These are phyloP conservation scores for Aspergillus leporis DNA, from an alignment of 495 filamentous ascomycete genomes.

Conservation along the genomic window DNA sequence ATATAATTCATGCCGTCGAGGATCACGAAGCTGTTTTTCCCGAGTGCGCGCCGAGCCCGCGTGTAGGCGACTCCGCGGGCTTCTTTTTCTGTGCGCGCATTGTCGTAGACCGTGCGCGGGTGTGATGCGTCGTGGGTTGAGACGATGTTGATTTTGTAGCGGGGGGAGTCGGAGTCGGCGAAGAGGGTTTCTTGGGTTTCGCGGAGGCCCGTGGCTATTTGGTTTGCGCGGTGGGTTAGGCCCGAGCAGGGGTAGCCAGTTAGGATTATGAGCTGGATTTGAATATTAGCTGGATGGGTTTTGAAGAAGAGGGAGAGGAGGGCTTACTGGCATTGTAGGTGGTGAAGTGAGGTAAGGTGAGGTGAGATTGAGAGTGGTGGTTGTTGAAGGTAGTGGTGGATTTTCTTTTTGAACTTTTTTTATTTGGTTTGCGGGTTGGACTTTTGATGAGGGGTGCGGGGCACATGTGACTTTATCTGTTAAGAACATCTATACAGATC, in stretches of 20 bases:
- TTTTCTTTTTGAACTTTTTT: slow-evolving; percentile 1
- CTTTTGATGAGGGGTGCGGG: slow-evolving; percentile 24
- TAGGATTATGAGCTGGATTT: slow-evolving; percentile 78
- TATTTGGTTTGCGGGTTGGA: too few species aligned
- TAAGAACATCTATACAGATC: not conserved
- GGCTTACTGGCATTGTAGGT: slow-evolving; percentile 37
- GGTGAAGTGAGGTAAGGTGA: slow-evolving; percentile 14
- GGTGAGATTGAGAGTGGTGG: slow-evolving; percentile 25
- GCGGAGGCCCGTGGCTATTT: slow-evolving; percentile 61
- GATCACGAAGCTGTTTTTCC: slow-evolving; percentile 79
- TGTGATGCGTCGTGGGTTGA: slow-evolving; percentile 51
- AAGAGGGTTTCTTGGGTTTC: slow-evolving; percentile 56
- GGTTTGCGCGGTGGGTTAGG: slow-evolving; percentile 81
- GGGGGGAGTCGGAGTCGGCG: slow-evolving; percentile 46
- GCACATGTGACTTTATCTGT: slow-evolving; percentile 31
- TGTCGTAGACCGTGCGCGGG: slow-evolving; percentile 50
- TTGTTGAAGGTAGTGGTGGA: not conserved
- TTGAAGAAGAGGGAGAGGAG: not conserved
- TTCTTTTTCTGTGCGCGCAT: slow-evolving; percentile 80
- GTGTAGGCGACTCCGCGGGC: slow-evolving; percentile 83
- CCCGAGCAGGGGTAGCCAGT: slow-evolving; percentile 92
- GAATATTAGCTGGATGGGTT: not conserved
- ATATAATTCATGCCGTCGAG: slow-evolving; percentile 95
- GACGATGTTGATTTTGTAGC: slow-evolving; percentile 58
- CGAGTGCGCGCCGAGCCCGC: slow-evolving; percentile 80